Evolutionary conservation across 2,329 filamentous ascomycete species (phyloP).

Genomic region (Arthrobotrys sinensis): DNA sequence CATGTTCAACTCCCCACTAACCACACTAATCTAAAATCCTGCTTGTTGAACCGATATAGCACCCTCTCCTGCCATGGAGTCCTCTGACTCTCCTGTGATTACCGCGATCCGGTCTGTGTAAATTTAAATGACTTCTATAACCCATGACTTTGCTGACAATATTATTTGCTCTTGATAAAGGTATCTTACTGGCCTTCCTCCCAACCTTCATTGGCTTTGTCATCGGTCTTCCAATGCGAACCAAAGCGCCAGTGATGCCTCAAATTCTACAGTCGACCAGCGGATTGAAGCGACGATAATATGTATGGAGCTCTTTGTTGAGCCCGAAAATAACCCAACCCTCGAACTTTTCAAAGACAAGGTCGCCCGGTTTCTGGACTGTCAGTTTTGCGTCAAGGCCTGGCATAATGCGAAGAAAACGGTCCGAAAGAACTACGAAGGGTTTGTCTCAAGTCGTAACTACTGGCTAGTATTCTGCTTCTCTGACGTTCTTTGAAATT

Average conservation of each 20-base stretch:
- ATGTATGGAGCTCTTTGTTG: constrained; percentile 63
- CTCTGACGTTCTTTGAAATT: constrained; percentile 15
- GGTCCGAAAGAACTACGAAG: constrained; percentile 63
- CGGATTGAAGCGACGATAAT: constrained; percentile 59
- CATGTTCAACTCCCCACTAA: not conserved
- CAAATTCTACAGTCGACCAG: constrained; percentile 49
- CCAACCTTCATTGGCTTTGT: constrained; percentile 64
- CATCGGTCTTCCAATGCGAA: constrained; percentile 56
- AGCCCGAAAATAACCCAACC: constrained; percentile 63
- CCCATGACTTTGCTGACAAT: not conserved
- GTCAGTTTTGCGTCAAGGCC: constrained; percentile 62
- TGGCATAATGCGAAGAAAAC: constrained; percentile 63
- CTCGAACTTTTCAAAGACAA: constrained; percentile 63
- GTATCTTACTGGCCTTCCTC: constrained; percentile 62
- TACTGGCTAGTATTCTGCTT: not conserved
- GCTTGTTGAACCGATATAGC: not conserved
- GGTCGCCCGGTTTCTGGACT: constrained; percentile 62
- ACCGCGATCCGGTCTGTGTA: constrained; percentile 47
- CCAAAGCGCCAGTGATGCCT: constrained; percentile 26
- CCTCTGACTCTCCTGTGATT: constrained; percentile 43
- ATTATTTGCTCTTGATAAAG: not conserved
- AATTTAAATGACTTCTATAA: constrained; percentile 14
- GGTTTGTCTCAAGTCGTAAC: constrained; percentile 47
- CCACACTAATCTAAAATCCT: not conserved
- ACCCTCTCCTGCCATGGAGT: constrained; percentile 19